Conservation (phyloP, 352 stramenopile species). For the Phytophthora sp. region DNA sequence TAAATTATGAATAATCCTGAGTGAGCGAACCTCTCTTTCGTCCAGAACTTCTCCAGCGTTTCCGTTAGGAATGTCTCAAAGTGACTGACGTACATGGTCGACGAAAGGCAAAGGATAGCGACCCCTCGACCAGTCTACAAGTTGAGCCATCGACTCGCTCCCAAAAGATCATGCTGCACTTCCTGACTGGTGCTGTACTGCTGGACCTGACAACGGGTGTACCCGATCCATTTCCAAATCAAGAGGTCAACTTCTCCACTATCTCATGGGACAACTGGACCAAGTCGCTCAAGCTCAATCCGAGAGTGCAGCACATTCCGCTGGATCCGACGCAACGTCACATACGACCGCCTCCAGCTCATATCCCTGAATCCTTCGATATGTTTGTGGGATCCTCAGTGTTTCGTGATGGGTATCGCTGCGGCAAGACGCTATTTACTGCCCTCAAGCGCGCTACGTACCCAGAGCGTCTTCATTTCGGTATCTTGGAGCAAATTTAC, state of each 20-base stretch:
- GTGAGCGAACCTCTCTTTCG: too few relatives aligned
- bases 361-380: conserved; percentile 52
- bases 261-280: conserved; percentile 28
- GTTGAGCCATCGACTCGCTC: too few relatives aligned
- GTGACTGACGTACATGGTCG: too few relatives aligned
- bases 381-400: conserved; percentile 77
- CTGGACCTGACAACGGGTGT: background rate
- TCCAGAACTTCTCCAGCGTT: too few relatives aligned
- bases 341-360: conserved; percentile 64
- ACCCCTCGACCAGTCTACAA: too few relatives aligned
- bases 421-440: conserved; percentile 80
- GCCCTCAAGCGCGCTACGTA: conserved; percentile 65
- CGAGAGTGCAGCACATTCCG: conserved; percentile 74
- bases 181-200: conserved; percentile 6
- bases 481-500: conserved; percentile 82
- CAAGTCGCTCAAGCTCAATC: conserved; percentile 49
- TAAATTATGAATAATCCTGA: too few relatives aligned
- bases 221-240: background rate
- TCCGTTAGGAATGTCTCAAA: too few relatives aligned
- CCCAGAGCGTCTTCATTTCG: conserved; percentile 75
- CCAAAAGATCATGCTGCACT: too few relatives aligned
- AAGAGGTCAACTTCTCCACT: conserved; percentile 18
- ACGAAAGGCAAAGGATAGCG: too few relatives aligned
- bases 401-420: conserved; percentile 80
- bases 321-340: conserved; percentile 33